These are phyloP conservation scores for Leccinum imitatum DNA, from an alignment of 768 basidiomycete species.

Conservation along the genomic window DNA sequence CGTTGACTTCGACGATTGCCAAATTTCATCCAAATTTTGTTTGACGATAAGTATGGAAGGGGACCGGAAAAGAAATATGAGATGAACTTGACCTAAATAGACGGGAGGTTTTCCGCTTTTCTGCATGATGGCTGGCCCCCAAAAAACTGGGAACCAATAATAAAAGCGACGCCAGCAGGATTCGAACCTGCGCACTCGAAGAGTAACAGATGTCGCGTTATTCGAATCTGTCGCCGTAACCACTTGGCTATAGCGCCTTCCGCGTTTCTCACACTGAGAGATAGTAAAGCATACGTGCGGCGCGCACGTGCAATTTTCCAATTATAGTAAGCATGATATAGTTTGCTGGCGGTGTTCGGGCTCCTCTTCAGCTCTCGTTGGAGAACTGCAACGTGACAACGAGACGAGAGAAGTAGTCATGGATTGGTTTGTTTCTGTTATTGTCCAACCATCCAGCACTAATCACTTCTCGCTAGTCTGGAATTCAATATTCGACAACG, in stretches of 20 bases:
- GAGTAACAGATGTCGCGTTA: conserved; percentile 36
- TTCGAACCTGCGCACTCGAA: conserved; percentile 42
- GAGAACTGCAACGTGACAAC: no score
- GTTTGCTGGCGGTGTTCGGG: no score
- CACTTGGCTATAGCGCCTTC: conserved; percentile 66
- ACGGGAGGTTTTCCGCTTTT: no score
- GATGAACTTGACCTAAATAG: no score
- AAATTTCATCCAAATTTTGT: not conserved
- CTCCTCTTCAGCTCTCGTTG: not conserved
- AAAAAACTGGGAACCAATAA: not conserved
- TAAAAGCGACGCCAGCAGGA: conserved; percentile 40
- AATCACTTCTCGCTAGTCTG: conserved; percentile 43
- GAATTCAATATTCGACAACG: conserved; percentile 78
- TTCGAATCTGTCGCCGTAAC: conserved; percentile 79
- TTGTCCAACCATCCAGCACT: not conserved
- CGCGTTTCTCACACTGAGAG: no score
- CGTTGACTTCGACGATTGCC: not conserved
- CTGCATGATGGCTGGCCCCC: not conserved
- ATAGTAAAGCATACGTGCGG: not conserved
- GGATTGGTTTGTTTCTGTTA: conserved; percentile 45
- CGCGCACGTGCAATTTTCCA: no score
- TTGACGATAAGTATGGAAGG: not conserved
- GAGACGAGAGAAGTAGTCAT: conserved; percentile 25
- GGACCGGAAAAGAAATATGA: not conserved
- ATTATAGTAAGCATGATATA: not conserved